Evolutionary conservation across 2,329 filamentous ascomycete genomes (phyloP), one percentile per base, ranked within the genome.

Genomic region (Pyrenochaeta sp.): DNA sequence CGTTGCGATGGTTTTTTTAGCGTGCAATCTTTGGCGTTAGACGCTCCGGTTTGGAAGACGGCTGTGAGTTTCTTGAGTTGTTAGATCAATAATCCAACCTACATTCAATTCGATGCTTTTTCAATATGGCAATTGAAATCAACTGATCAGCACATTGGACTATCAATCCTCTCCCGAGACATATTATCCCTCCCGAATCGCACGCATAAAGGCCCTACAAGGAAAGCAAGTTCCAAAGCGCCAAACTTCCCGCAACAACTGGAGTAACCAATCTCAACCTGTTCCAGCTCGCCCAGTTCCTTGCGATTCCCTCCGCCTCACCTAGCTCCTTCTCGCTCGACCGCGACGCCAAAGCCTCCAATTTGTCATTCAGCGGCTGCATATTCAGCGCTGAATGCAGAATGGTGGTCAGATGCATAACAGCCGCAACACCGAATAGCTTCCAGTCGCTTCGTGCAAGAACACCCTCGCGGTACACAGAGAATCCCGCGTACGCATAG

Each of bases 311-410:
- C 59, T 76, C 68, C 9, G 75, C 76, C 56, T 73, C 58, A 1
- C 58, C 61, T 57, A 76, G 52, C 52, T 77, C 73, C 58, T 75
- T 73, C 40, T 69, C 73, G 5, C 63, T 62, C 19, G 68, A 66
- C 43, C 69, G 69, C 57, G 54, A 76, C 27, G 60, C 75, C 53
- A 83, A 67, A 15, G 74, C 78, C 55, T 81, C 79, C n/a, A 84
- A 58, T 69, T 80, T 80, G 56, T 79, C 77, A 54, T 84, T 84
- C 62, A 84, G 62, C 25, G 82, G 82, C 76, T 84, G 81, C 81
- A 84, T 82, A 57, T 84, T 84, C 19, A 81, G 52, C 2, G 82
- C 82, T 12, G 79, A 81, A 58, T 84, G 82, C n/a, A 84, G 59
- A 40, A 84, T 79, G 0, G 79, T 82, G 28, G 78, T 72, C 28